A percentile compares a stretch with the other conserved stretches of the same genome.
Evolutionary conservation across 192 early-diverging fungal species (phyloP).

Genomic region (Mortierella antarctica): DNA sequence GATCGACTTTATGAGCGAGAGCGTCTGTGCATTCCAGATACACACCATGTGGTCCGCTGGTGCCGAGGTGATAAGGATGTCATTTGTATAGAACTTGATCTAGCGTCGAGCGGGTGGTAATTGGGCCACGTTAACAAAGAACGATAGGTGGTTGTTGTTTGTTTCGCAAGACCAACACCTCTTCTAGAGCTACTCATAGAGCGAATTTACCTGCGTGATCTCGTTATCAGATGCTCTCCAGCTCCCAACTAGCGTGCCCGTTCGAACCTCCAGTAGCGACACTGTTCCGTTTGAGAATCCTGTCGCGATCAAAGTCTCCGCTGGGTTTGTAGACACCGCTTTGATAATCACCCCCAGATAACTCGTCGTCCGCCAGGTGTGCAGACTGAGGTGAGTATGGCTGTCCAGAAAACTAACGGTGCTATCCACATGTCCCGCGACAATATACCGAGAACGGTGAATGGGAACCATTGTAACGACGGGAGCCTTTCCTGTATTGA

Average conservation of each 20-base stretch:
- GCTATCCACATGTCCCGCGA: conserved; percentile 61
- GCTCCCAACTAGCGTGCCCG: conserved; percentile 61
- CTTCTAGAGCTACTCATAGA: not conserved
- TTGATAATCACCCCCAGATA: conserved; percentile 47
- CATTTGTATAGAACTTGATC: conserved; percentile 68
- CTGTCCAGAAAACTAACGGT: conserved; percentile 57
- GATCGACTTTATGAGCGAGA: conserved; percentile 64
- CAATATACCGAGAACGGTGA: conserved; percentile 59
- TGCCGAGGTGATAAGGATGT: conserved; percentile 64
- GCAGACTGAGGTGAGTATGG: conserved; percentile 33
- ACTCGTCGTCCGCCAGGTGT: conserved; percentile 33
- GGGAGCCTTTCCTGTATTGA: conserved; percentile 56
- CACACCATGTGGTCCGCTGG: conserved; percentile 67
- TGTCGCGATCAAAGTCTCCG: conserved; percentile 64
- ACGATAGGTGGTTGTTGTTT: not conserved
- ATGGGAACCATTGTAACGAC: conserved; percentile 63
- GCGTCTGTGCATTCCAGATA: conserved; percentile 63
- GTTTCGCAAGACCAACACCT: not conserved
- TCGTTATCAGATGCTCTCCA: conserved; percentile 71
- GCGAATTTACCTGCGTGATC: conserved; percentile 58
- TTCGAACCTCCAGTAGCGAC: conserved; percentile 64
- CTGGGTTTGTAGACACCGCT: conserved; percentile 53
- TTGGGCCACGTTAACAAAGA: not conserved
- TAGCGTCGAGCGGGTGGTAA: conserved; percentile 16
- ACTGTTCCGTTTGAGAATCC: conserved; percentile 65